These are phyloP conservation scores for Paraglomus occultum DNA, from an alignment of 192 early-diverging fungal genomes.

Conservation along the genomic window DNA sequence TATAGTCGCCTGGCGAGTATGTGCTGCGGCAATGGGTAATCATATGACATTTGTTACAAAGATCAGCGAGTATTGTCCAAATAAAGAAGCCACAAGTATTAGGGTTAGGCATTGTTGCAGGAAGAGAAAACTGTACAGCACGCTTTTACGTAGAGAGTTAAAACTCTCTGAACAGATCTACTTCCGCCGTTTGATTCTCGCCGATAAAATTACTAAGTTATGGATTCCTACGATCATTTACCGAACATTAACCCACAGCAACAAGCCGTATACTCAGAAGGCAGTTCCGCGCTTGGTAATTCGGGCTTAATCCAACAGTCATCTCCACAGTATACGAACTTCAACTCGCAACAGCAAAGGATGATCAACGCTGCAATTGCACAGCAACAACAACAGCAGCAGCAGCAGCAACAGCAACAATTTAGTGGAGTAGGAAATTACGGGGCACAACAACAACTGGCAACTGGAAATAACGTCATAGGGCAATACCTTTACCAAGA, in stretches of 20 bases:
- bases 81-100: too few species aligned
- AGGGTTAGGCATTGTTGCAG: too few species aligned
- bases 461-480: background rate
- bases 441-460: slow-evolving; percentile 4
- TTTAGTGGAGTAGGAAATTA: background rate
- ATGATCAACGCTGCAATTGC: background rate
- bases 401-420: slow-evolving; percentile 14
- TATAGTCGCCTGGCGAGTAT: too few species aligned
- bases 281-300: background rate
- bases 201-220: background rate
- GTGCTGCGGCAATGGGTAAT: too few species aligned
- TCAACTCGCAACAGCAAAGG: slow-evolving; percentile 3
- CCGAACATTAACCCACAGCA: slow-evolving; percentile 10
- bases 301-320: slow-evolving; percentile 11
- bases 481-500: slow-evolving; percentile 13
- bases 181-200: background rate
- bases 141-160: too few species aligned
- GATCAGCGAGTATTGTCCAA: too few species aligned
- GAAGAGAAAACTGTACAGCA: too few species aligned
- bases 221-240: slow-evolving; percentile 22
- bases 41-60: too few species aligned
- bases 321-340: slow-evolving; percentile 8
- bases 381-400: slow-evolving; percentile 15
- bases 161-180: too few species aligned
- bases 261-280: slow-evolving; percentile 12